Conservation (phyloP, 1,284 basidiomycete genomes). For the Ustilago xerochloae region DNA sequence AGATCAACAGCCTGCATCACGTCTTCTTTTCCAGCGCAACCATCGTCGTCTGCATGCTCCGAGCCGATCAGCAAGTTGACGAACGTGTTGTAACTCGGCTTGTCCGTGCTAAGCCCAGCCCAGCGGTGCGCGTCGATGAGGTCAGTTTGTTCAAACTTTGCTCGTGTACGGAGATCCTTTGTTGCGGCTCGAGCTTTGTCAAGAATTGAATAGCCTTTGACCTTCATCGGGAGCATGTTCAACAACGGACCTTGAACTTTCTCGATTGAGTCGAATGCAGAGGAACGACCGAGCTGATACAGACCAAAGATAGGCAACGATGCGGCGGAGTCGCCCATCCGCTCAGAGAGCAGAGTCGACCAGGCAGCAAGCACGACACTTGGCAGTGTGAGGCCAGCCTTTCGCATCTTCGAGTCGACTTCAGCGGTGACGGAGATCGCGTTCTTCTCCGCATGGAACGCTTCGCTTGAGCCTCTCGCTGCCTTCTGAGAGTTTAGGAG, state of each 20-base stretch:
- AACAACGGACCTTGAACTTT: slow-evolving; percentile 47
- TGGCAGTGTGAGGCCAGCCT: slow-evolving; percentile 29
- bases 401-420: slow-evolving; percentile 20
- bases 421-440: slow-evolving; percentile 4
- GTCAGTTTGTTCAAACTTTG: slow-evolving; percentile 43
- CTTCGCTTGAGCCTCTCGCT: neutral
- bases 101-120: slow-evolving; percentile 9
- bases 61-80: slow-evolving; percentile 42
- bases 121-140: slow-evolving; percentile 34
- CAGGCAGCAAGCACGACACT: slow-evolving; percentile 49
- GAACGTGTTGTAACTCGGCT: slow-evolving; percentile 42
- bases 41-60: slow-evolving; percentile 4
- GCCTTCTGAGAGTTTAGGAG: neutral
- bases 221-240: slow-evolving; percentile 52
- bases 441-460: slow-evolving; percentile 15
- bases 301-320: slow-evolving; percentile 46
- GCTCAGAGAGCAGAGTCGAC: slow-evolving; percentile 36
- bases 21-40: neutral
- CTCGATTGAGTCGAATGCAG: slow-evolving; percentile 38
- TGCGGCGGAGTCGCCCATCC: neutral
- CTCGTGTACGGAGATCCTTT: slow-evolving; percentile 16
- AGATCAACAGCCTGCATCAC: slow-evolving; percentile 18
- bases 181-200: slow-evolving; percentile 16
- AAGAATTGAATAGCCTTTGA: slow-evolving; percentile 1
- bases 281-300: slow-evolving; percentile 50